Evolutionary conservation across 2,329 filamentous ascomycete species (phyloP).

Genomic region (Lachnellula arida): DNA sequence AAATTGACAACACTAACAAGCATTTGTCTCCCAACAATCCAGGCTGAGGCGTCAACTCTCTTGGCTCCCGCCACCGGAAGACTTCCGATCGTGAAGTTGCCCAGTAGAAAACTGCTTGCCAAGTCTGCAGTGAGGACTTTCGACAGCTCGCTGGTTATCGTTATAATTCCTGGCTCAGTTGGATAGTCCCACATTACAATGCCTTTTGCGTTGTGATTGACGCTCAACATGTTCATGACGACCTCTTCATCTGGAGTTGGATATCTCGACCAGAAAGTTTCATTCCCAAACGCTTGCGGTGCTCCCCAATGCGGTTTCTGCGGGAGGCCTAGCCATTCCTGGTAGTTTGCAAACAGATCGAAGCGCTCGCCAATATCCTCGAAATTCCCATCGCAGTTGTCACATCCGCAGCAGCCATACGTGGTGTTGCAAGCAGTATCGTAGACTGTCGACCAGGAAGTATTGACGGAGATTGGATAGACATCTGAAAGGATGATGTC

Average conservation of each 20-base stretch:
- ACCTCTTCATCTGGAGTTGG: conserved; percentile 42
- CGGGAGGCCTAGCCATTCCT: conserved; percentile 33
- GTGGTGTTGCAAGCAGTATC: conserved; percentile 45
- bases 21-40: conserved; percentile 31
- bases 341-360: conserved; percentile 38
- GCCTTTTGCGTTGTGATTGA: conserved; percentile 47
- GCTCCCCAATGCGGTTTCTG: conserved; percentile 45
- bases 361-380: conserved; percentile 41
- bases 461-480: conserved; percentile 46
- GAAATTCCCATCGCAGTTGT: conserved; percentile 39
- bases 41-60: conserved; percentile 35
- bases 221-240: conserved; percentile 42
- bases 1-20: conserved; percentile 35
- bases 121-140: conserved; percentile 31
- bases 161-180: conserved; percentile 32
- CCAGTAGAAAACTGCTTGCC: conserved; percentile 34
- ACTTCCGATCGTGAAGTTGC: not conserved
- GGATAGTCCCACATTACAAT: conserved; percentile 45
- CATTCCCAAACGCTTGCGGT: conserved; percentile 45
- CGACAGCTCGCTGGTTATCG: conserved; percentile 35
- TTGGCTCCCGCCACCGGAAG: conserved; percentile 23
- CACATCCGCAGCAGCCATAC: conserved; percentile 50
- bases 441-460: conserved; percentile 40
- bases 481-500: conserved; percentile 48
- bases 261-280: conserved; percentile 43